Evolutionary conservation across 345 rosid species (phyloP), one percentile per base, ranked within the genome.

Genomic region (Lepidium aucheri): DNA sequence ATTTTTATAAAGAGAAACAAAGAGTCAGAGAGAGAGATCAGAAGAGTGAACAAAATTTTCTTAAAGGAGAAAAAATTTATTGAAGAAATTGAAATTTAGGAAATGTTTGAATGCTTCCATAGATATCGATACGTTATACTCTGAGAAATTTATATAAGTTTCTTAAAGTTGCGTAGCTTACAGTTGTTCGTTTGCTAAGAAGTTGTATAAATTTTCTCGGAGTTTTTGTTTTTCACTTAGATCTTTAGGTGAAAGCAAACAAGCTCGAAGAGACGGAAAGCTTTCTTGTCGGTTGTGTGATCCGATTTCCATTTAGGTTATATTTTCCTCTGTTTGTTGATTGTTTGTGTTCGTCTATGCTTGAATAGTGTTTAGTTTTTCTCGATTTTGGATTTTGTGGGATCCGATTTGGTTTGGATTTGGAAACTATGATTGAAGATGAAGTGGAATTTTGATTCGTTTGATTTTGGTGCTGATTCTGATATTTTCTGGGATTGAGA

Each of bases 221-320:
- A 30, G 53, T 18, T 13, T 33, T 41, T 6, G 12, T 18, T 26
- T 17, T 63, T 18, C 4, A 13, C 0, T 2, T 51, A 60, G 74
- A 72, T 72, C 76, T 72, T 72, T 72, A 15, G 39, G 59, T 42
- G 45, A 54, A 32, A 58, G n/a, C 60, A 32, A 41, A 65, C 24
- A 72, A 72, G 76, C 62, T 70, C 68, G 47, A 60, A 22, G 12
- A 28, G 55, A 28, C 49, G 62, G 32, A 8, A 8, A 7, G 9
- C 13, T 28, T 28, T 50, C 49, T 62, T 15, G n/a, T 11, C 18
- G 38, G 11, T 9, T 41, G 1, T 65, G 16, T 41, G 70, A 53
- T 67, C 63, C 41, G 43, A 2, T 40, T 40, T 38, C 10, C 49
- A 14, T 68, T 47, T 18, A 73, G 76, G 72, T 73, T 57, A 16